Percentiles rank a stretch among this genome's conserved stretches.
phyloP scores from a whole-genome alignment of 352 stramenopile species.

The Pythium rishiriense region DNA sequence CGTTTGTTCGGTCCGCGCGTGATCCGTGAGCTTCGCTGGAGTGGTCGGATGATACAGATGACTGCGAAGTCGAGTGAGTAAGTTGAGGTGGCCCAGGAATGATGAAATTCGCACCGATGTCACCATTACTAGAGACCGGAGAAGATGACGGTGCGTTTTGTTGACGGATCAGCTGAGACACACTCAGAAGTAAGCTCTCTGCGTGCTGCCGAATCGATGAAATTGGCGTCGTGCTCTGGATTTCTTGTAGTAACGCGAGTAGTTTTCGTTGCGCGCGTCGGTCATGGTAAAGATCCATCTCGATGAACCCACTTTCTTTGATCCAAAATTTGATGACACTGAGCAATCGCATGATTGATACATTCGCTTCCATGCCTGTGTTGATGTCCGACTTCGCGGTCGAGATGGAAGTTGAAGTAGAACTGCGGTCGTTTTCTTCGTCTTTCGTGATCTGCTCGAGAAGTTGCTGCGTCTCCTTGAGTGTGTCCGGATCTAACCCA shows the following conservation, averaged over 20 bases:
- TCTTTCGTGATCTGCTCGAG: conserved; percentile 70
- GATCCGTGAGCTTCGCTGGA: conserved; percentile 4
- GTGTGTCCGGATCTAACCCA: conserved; percentile 44
- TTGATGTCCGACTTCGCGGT: conserved; percentile 79
- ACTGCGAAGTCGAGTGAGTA: conserved; percentile 32
- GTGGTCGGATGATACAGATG: conserved; percentile 28
- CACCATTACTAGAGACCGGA: conserved; percentile 21
- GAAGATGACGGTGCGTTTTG: conserved; percentile 39
- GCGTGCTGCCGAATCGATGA: conserved; percentile 75
- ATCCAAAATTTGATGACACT: conserved; percentile 90
- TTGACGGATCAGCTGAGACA: conserved; percentile 62
- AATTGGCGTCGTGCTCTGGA: conserved; percentile 74
- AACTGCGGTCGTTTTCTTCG: conserved; percentile 57
- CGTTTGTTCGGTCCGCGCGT: conserved; percentile 11
- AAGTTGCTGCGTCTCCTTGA: conserved; percentile 62
- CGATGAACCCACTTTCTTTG: conserved; percentile 85
- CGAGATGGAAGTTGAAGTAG: conserved; percentile 63
- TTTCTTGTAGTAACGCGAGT: conserved; percentile 68
- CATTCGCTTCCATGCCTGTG: conserved; percentile 75
- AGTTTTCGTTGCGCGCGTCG: conserved; percentile 77
- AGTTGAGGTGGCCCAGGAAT: conserved; percentile 32
- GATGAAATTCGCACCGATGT: conserved; percentile 9
- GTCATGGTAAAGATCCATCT: conserved; percentile 68
- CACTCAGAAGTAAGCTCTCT: conserved; percentile 63
- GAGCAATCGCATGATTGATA: conserved; percentile 86